phyloP scores from a whole-genome alignment of 2,329 filamentous ascomycete genomes.

The Septoria linicola region DNA sequence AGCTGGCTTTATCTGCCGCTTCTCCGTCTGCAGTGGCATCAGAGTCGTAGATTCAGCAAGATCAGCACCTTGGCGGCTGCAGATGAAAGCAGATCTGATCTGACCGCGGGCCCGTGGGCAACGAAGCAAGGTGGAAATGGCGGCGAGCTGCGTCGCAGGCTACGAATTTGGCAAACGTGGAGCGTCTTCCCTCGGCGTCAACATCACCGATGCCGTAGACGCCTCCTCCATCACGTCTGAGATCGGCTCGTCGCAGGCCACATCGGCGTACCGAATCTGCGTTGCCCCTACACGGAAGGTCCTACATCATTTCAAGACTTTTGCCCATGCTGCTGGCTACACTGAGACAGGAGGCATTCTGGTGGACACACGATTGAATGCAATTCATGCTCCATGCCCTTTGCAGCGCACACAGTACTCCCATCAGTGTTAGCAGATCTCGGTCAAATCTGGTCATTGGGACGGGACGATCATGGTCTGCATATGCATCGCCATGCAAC shows the following conservation, averaged over 20 bases:
- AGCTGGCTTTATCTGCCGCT: background rate
- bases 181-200: background rate
- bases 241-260: background rate
- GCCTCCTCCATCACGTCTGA: background rate
- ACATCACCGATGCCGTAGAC: too few relatives aligned
- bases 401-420: too few relatives aligned
- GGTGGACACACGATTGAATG: too few relatives aligned
- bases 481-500: background rate
- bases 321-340: too few relatives aligned
- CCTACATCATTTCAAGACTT: too few relatives aligned
- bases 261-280: slow-evolving; percentile 3
- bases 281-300: background rate
- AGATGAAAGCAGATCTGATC: background rate
- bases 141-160: background rate
- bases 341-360: too few relatives aligned
- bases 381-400: background rate
- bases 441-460: background rate
- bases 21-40: background rate
- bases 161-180: background rate
- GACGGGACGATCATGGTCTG: background rate
- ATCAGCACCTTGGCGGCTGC: background rate
- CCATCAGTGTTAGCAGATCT: background rate
- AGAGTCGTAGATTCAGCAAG: background rate
- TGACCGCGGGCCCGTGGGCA: background rate
- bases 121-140: too few relatives aligned